Conservation (phyloP, 208 protist genomes). For the Wallacemonas rigidus region DNA sequence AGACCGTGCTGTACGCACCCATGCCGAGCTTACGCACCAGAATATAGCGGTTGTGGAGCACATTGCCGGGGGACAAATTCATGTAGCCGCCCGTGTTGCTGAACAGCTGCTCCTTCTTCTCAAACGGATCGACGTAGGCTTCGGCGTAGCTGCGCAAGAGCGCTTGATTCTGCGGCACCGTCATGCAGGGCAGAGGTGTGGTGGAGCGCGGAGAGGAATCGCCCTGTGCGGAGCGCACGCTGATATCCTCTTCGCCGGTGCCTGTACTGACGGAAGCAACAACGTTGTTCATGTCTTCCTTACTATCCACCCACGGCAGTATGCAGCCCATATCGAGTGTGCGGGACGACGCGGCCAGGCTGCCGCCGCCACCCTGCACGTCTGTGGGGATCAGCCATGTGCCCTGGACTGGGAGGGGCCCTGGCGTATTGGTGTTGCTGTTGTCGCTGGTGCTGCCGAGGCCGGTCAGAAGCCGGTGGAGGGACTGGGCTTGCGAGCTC, state of each 20-base stretch:
- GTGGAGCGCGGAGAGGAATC: not conserved
- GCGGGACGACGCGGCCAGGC: not conserved
- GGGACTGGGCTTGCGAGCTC: not conserved
- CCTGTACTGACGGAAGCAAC: not conserved
- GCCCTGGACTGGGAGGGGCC: too few species aligned
- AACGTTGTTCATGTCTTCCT: constrained; percentile 15
- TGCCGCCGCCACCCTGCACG: not conserved
- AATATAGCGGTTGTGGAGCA: constrained; percentile 77
- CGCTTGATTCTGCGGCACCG: constrained; percentile 11
- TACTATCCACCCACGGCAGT: constrained; percentile 15
- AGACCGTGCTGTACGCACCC: constrained; percentile 91
- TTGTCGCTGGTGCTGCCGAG: not conserved
- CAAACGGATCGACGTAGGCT: constrained; percentile 13
- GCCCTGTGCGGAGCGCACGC: not conserved
- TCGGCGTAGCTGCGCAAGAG: constrained; percentile 16
- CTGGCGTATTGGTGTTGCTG: not conserved
- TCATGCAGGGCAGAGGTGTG: constrained; percentile 3
- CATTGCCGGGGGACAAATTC: constrained; percentile 56
- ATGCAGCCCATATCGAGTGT: not conserved
- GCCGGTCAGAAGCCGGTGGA: not conserved
- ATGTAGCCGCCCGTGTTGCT: constrained; percentile 65
- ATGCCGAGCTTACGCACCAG: constrained; percentile 85
- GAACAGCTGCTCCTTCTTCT: constrained; percentile 20
- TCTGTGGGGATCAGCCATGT: not conserved
- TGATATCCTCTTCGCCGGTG: constrained; percentile 6